Evolutionary conservation across 2,329 filamentous ascomycete species (phyloP).

Genomic region (Knoxdaviesia capensis): DNA sequence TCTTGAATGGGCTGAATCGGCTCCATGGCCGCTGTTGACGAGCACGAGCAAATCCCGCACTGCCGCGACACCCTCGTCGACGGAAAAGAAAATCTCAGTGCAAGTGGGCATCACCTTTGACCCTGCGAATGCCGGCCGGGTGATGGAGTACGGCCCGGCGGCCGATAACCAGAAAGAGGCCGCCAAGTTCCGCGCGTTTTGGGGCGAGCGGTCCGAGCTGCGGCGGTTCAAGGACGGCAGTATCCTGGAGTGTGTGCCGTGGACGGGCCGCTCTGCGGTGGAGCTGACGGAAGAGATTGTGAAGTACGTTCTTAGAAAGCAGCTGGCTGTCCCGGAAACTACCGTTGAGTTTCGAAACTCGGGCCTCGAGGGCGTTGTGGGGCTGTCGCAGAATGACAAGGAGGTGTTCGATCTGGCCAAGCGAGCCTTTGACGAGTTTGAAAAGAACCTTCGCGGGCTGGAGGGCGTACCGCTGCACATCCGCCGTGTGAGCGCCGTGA

Average conservation of each 20-base stretch:
- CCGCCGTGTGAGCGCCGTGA: constrained; percentile 56
- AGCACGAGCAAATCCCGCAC: constrained; percentile 3
- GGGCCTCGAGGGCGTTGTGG: constrained; percentile 27
- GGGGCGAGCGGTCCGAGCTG: constrained; percentile 85
- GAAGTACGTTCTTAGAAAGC: constrained; percentile 46
- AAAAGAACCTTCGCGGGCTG: constrained; percentile 56
- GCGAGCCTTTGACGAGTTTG: constrained; percentile 51
- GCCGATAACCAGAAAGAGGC: constrained; percentile 74
- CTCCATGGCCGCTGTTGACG: constrained; percentile 9
- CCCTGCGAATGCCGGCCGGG: constrained; percentile 47
- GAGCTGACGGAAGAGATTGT: constrained; percentile 67
- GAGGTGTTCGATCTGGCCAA: constrained; percentile 47
- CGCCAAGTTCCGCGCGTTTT: constrained; percentile 69
- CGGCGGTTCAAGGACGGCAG: constrained; percentile 89
- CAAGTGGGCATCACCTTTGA: constrained; percentile 54
- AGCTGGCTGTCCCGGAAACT: constrained; percentile 39
- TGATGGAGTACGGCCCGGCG: constrained; percentile 72
- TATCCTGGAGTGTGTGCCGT: constrained; percentile 81
- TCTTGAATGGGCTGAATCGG: constrained; percentile 20
- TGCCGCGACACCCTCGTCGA: constrained; percentile 8
- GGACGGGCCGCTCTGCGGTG: constrained; percentile 42
- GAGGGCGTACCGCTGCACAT: constrained; percentile 77
- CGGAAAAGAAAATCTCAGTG: constrained; percentile 14
- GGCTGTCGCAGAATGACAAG: constrained; percentile 24
- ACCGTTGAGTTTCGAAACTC: constrained; percentile 31